Base-by-base conservation (phyloP, 1,284 basidiomycete species). In the Ceratobasidium sp. region DNA sequence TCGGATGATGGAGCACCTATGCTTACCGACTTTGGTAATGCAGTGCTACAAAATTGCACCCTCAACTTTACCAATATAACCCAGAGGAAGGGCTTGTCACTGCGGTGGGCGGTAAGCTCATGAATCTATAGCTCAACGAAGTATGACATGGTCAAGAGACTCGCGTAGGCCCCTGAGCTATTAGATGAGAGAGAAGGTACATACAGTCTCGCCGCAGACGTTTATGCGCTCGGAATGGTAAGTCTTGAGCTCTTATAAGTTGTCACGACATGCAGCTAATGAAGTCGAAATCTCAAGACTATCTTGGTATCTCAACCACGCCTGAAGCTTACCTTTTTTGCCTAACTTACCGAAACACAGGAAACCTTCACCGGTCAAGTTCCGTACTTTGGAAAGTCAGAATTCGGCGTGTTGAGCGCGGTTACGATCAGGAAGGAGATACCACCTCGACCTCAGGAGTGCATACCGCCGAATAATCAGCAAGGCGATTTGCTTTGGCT, bases 171-270 rank as follows among this genome's bases (percentile, higher is more conserved):
- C n/a, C 62, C 62, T 3, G 62, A 65, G 42, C 17, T 65, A 23
- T 26, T 65, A 15, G 40, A 56, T 20, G 56, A 59, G 5, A 48
- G 42, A 26, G 23, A n/a, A 26, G 38, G 38, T 23, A 17, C n/a
- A 28, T n/a, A 48, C n/a, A 65, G 28, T 26, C 7, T 6, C 6
- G 42, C 40, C 20, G 28, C 42, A 4, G 62, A 65, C 26, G 62
- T 65, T 26, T 65, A 65, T 48, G 62, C 62, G 44, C 44, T 65
- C n/a, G 62, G 62, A 9, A 65, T 65, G 62, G 62, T 65, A 48
- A 38, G 59, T 23, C 13, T n/a, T 38, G 1, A 5, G 12, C 3
- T n/a, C 26, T 56, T 26, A 20, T 56, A 3, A 23, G 4, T 3
- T 64, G 6, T 23, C n/a, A 13, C 2, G 15, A 38, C 38, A 3